Base-by-base conservation (phyloP, 2,329 filamentous ascomycete species). In the Arthroderma sp. region DNA sequence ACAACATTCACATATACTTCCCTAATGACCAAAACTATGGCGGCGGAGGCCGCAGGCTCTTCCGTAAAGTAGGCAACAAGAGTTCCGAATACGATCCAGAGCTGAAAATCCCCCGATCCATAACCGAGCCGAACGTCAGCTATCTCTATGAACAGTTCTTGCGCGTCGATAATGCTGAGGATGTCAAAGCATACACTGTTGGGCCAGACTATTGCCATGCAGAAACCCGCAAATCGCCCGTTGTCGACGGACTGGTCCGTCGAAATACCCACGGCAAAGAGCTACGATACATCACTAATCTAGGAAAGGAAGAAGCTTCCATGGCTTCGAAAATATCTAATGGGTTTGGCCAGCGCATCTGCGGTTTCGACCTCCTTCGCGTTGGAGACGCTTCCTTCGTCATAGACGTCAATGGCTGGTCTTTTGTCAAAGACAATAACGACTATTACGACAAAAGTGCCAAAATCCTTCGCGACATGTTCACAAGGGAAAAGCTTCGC, bases 391-490 rank as follows among this genome's bases (percentile, higher is more conserved):
- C 88, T 70, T 97, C 91, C 69, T 98, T 89, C 72, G 93, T 98
- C 53, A 98, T 98, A 63, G 93, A 98, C 66, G 93, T 98, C 65
- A 98, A 98, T 70, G 93, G 93, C 11, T 98, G 94, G 94, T 97
- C 91, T 68, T 98, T 98, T 66, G 93, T 98, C 70, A 98, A 98
- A 71, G 94, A 98, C 70, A 98, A 98, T 66, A 91, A 96, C 61
- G 91, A 95, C 60, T 98, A 98, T 71, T 98, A 98, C 70, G 88
- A 97, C 66, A 88, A 89, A 66, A 93, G 86, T 64, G 84, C 93
- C 21, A 84, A 78, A 59, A 95, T 97, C 53, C 76, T 98, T 55
- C 88, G 85, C 67, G 85, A 93, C 5, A 88, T 94, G 68, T 97
- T 98, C 63, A 77, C 94, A 62, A 83, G 83, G 62, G 91, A 96